Base-by-base conservation (phyloP, 352 stramenopile species). In the Globisporangium middletonii region DNA sequence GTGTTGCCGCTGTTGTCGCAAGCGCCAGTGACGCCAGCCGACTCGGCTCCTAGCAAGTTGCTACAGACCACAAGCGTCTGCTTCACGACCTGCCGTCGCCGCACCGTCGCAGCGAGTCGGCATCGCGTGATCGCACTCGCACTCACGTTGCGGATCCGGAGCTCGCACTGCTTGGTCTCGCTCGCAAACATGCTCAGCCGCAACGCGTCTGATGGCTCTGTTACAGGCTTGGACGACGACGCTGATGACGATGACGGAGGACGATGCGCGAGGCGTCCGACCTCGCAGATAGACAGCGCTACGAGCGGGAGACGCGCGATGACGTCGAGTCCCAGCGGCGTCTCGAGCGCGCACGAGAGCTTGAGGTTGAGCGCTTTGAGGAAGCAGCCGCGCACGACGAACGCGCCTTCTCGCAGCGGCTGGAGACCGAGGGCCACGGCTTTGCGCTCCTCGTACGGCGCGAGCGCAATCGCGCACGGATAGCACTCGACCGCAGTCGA, bases 131-230 rank as follows among this genome's bases (percentile, higher is more conserved):
- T 86, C 19, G 52, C 47, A 5, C 57, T 62, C 28, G 74, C 75
- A 4, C 79, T 75, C 18, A 59, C 68, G 58, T 83, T 88, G 45
- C 69, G 74, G 6, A 89, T 59, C 43, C 76, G 63, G 38, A 92
- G 49, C 53, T 76, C 64, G 49, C 65, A 89, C 23, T 62, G 71
- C 45, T 85, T 89, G 15, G 62, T 83, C 59, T 92, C 82, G 35
- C 71, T 85, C 27, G 67, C 60, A 63, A 87, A 89, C 77, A 92
- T 88, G 19, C 71, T 73, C 15, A 89, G 69, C 9, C 67, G 71
- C 37, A 70, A 45, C 47, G 42, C 33, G 27, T 33, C 27, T 43
- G 12, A 23, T 37, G 18, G 57, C 41, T 43, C 43, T 15, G 15
- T 45, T 19, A 12, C 62, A 0, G 56, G 27, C 1, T 42, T 54